These are phyloP conservation scores for Microdochium nivale DNA, from an alignment of 2,329 filamentous ascomycete species.

Conservation along the genomic window DNA sequence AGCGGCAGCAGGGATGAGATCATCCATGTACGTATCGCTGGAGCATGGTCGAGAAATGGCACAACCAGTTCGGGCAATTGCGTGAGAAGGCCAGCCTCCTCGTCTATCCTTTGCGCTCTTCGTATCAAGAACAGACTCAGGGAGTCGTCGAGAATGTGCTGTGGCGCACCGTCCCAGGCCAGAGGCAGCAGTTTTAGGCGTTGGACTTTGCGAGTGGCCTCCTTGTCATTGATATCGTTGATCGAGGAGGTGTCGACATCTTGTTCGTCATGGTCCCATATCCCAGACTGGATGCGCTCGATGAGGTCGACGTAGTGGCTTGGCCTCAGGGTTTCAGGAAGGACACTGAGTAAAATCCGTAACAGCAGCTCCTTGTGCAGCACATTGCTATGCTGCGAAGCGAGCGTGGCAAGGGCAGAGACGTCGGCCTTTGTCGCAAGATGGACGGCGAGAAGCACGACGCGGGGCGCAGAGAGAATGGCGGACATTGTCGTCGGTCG, in stretches of 20 bases:
- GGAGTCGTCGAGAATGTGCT: conserved; percentile 41
- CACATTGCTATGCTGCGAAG: conserved; percentile 44
- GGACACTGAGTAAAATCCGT: conserved; percentile 65
- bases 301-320: conserved; percentile 54
- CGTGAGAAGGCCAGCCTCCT: conserved; percentile 62
- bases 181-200: conserved; percentile 58
- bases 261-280: conserved; percentile 28
- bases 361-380: conserved; percentile 58
- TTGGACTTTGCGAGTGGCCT: conserved; percentile 54
- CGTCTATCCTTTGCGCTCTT: conserved; percentile 60
- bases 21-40: conserved; percentile 58
- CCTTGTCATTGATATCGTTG: conserved; percentile 48
- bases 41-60: conserved; percentile 57
- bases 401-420: conserved; percentile 50
- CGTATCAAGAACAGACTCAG: conserved; percentile 58
- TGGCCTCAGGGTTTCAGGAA: conserved; percentile 64
- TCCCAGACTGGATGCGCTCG: conserved; percentile 42
- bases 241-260: conserved; percentile 49
- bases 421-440: conserved; percentile 60
- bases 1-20: conserved; percentile 62
- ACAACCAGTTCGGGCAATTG: conserved; percentile 58
- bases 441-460: conserved; percentile 64
- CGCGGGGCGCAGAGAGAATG: conserved; percentile 55
- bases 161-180: conserved; percentile 34
- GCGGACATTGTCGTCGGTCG: conserved; percentile 18